Evolutionary conservation across 108 stramenopile genomes (phyloP).

Genomic region (Cylindrotheca fusiformis): DNA sequence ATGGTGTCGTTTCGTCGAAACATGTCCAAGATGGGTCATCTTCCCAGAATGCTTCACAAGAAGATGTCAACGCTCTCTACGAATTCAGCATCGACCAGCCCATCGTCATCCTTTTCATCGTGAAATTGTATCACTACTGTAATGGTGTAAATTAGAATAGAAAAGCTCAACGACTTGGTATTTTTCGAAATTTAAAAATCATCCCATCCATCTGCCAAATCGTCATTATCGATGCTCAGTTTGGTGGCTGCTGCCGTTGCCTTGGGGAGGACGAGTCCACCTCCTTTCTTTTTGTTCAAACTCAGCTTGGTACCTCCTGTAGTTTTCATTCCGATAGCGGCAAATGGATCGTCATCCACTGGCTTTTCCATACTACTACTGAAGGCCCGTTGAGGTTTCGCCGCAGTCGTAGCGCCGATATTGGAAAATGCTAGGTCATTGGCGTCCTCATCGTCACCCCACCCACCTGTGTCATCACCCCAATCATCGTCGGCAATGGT

Average conservation of each 20-base stretch:
- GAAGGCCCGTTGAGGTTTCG: background rate
- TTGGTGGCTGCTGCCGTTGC: conserved; percentile 30
- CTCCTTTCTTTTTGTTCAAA: background rate
- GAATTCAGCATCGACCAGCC: background rate
- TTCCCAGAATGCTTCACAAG: too few relatives aligned
- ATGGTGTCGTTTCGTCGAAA: background rate
- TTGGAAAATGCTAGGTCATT: conserved; percentile 29
- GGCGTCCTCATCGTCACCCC: conserved; percentile 26
- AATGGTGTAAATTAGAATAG: too few relatives aligned
- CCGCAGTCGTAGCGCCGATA: conserved; percentile 9
- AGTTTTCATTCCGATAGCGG: conserved; percentile 52
- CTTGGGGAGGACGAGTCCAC: conserved; percentile 34
- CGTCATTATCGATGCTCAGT: conserved; percentile 33
- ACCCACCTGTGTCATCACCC: conserved; percentile 45
- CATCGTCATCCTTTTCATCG: background rate
- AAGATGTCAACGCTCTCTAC: too few relatives aligned
- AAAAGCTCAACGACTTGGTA: too few relatives aligned
- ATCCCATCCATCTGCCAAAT: conserved; percentile 82
- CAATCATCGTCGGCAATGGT: conserved; percentile 47
- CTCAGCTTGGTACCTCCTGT: conserved; percentile 10
- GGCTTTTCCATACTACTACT: background rate
- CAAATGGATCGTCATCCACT: conserved; percentile 56
- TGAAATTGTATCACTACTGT: too few relatives aligned
- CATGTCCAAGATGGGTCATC: background rate
- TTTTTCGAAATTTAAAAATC: conserved; percentile 57